A percentile compares a stretch with the other conserved stretches of the same genome.
Conservation (phyloP, 2,329 filamentous ascomycete genomes). For the Neopestalotiopsis clavispora region DNA sequence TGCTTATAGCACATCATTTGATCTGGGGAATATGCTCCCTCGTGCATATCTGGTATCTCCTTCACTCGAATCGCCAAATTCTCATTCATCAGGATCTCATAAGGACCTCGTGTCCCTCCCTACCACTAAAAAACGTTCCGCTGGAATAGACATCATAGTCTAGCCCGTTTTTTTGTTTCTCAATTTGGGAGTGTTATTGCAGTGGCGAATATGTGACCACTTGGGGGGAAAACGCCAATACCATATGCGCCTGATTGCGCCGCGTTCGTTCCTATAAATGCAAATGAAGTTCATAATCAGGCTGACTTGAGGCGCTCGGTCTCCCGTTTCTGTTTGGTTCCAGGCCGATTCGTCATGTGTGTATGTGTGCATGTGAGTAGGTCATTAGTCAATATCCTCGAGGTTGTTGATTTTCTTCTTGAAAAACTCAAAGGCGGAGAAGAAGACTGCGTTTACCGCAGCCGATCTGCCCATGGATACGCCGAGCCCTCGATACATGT, state of each 20-base stretch:
- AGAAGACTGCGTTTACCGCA: constrained; percentile 87
- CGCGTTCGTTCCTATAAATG: not conserved
- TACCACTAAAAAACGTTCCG: not conserved
- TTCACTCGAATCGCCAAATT: not conserved
- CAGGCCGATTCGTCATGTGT: not conserved
- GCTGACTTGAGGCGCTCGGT: not conserved
- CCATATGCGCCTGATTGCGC: constrained; percentile 25
- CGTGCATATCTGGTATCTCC: not conserved
- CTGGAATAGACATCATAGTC: not conserved
- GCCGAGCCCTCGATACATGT: constrained; percentile 82
- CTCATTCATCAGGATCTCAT: not conserved
- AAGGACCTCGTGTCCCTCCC: not conserved
- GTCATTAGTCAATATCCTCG: constrained; percentile 44
- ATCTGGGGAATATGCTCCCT: not conserved
- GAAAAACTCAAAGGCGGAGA: constrained; percentile 83
- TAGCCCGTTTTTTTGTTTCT: not conserved
- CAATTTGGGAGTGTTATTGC: not conserved
- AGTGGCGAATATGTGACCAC: not conserved
- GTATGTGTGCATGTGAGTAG: not conserved
- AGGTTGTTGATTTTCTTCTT: constrained; percentile 70
- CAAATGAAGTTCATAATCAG: not conserved
- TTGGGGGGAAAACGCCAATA: constrained; percentile 2
- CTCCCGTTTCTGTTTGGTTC: not conserved
- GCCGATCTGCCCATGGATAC: constrained; percentile 85
- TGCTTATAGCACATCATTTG: not conserved